Percentiles rank a stretch among this genome's conserved stretches.
Evolutionary conservation across 2,329 filamentous ascomycete species (phyloP).

Genomic region (Davidsoniella eucalypti): DNA sequence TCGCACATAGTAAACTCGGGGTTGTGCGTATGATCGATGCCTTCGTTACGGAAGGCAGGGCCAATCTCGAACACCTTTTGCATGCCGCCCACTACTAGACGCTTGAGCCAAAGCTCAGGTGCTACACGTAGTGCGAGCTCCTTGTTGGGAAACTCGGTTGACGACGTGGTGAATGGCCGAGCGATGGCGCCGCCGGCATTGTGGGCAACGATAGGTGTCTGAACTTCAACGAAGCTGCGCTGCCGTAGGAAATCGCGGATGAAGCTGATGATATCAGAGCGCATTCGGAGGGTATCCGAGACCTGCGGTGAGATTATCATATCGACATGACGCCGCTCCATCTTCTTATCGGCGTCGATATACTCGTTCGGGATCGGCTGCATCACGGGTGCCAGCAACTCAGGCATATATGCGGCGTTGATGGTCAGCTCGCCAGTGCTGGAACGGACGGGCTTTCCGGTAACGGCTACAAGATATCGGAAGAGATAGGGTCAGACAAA

Average conservation of each 20-base stretch:
- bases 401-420: constrained; percentile 48
- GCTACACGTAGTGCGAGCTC: constrained; percentile 71
- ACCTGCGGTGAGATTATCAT: constrained; percentile 58
- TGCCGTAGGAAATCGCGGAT: constrained; percentile 59
- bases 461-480: constrained; percentile 38
- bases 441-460: constrained; percentile 53
- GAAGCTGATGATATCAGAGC: constrained; percentile 56
- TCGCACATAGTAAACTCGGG: constrained; percentile 97
- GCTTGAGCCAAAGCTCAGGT: constrained; percentile 88
- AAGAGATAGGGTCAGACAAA: neutral
- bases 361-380: constrained; percentile 61
- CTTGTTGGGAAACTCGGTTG: constrained; percentile 58
- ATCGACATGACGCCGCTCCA: constrained; percentile 69
- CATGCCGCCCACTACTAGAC: constrained; percentile 75
- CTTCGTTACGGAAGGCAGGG: constrained; percentile 83
- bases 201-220: constrained; percentile 73
- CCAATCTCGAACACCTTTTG: constrained; percentile 88
- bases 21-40: constrained; percentile 80
- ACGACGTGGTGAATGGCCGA: constrained; percentile 65
- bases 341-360: constrained; percentile 53
- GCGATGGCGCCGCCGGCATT: constrained; percentile 77
- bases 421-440: constrained; percentile 62
- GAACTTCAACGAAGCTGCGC: constrained; percentile 67
- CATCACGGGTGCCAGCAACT: constrained; percentile 59
- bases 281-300: constrained; percentile 53